Conservation (phyloP, 192 early-diverging fungal species). For the Entophlyctis luteolus region DNA sequence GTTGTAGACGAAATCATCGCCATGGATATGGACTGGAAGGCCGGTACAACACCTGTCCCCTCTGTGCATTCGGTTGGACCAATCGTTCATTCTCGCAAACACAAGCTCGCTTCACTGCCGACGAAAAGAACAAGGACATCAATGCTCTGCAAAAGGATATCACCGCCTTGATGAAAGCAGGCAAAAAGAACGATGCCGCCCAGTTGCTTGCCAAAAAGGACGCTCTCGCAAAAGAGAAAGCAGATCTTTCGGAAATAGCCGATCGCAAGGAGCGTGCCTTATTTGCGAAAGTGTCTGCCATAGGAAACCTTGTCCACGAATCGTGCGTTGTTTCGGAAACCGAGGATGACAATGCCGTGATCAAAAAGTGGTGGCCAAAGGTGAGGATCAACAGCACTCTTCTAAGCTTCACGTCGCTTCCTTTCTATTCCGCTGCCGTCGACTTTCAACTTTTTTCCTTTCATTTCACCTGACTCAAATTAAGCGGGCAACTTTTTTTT, state of each 20-base stretch:
- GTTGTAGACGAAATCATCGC: conserved; percentile 88
- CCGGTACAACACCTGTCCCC: no score
- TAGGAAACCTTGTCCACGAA: conserved; percentile 95
- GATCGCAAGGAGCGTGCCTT: conserved; percentile 64
- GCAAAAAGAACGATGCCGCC: conserved; percentile 75
- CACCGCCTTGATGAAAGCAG: conserved; percentile 76
- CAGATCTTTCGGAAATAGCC: conserved; percentile 48
- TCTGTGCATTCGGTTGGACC: no score
- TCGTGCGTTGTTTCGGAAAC: conserved; percentile 80
- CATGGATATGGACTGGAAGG: conserved; percentile 85
- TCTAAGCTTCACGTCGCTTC: background rate
- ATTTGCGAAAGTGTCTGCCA: conserved; percentile 55
- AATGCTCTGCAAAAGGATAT: conserved; percentile 93
- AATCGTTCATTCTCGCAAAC: background rate
- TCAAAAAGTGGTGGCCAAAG: conserved; percentile 54
- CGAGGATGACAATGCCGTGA: conserved; percentile 61
- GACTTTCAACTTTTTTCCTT: background rate
- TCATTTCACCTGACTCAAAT: no score
- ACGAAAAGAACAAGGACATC: conserved; percentile 84
- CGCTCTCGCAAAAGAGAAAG: conserved; percentile 68
- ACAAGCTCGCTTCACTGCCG: conserved; percentile 77
- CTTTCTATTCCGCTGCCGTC: background rate
- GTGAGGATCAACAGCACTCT: conserved; percentile 17
- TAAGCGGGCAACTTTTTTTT: no score
- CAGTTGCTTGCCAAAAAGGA: conserved; percentile 73